Evolutionary conservation across 2,329 filamentous ascomycete species (phyloP).

Genomic region (Sclerotinia sclerotiorum): DNA sequence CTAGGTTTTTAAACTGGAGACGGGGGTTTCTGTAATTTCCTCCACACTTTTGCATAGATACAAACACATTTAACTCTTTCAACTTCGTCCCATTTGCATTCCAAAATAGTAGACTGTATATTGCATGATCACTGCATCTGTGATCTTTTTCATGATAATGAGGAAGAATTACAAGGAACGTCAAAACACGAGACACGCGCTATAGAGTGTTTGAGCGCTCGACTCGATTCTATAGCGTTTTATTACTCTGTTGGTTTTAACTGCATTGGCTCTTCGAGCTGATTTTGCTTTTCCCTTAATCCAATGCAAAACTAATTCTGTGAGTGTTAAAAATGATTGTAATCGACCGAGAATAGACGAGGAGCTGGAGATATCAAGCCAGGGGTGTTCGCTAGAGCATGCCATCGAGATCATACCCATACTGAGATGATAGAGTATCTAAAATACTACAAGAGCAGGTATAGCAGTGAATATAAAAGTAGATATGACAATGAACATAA

Average conservation of each 20-base stretch:
- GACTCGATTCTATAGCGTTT: neutral
- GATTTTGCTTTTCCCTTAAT: slow-evolving; percentile 37
- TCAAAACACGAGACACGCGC: neutral
- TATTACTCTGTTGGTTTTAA: slow-evolving; percentile 38
- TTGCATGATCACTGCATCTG: no score
- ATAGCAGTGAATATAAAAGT: neutral
- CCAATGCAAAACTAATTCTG: slow-evolving; percentile 32
- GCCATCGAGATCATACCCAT: neutral
- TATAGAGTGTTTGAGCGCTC: neutral
- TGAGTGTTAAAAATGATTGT: slow-evolving; percentile 32
- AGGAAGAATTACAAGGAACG: neutral
- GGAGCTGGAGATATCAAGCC: neutral
- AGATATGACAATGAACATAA: no score
- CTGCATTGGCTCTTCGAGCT: slow-evolving; percentile 40
- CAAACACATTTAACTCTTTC: neutral
- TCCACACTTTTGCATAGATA: no score
- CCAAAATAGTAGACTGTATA: neutral
- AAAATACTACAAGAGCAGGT: slow-evolving; percentile 8
- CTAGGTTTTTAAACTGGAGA: neutral
- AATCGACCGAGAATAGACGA: slow-evolving; percentile 23
- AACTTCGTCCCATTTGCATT: neutral
- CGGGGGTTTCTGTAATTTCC: neutral
- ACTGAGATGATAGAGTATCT: slow-evolving; percentile 21
- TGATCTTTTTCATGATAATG: neutral
- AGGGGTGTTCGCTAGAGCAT: neutral